A percentile compares a stretch with the other conserved stretches of the same genome.
Conservation (phyloP, 2,329 filamentous ascomycete species). For the Nemania abortiva region DNA sequence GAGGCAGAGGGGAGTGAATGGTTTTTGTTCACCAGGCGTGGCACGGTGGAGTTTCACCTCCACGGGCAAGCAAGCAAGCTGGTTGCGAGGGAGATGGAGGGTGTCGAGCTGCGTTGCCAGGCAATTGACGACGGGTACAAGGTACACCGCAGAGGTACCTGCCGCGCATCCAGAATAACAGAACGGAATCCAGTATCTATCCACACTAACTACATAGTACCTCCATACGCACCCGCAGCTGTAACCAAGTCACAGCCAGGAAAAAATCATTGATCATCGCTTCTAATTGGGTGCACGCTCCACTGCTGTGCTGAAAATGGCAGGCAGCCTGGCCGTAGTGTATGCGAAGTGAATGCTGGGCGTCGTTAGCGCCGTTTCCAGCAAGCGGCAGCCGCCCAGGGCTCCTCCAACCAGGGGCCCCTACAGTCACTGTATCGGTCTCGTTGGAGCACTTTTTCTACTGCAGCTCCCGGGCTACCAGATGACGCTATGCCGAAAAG, state of each 20-base stretch:
- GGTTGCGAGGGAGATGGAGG: constrained; percentile 49
- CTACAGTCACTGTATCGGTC: background rate
- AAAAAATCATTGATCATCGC: constrained; percentile 23
- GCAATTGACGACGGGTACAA: constrained; percentile 40
- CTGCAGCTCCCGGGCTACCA: background rate
- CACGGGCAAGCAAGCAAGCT: constrained; percentile 18
- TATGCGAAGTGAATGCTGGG: constrained; percentile 19
- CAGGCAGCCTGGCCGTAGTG: constrained; percentile 34
- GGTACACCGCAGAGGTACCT: constrained; percentile 8
- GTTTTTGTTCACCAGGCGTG: constrained; percentile 46
- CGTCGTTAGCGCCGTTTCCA: constrained; percentile 35
- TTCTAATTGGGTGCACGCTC: constrained; percentile 25
- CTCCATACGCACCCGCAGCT: background rate
- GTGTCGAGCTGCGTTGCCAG: constrained; percentile 42
- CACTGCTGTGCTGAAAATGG: constrained; percentile 37
- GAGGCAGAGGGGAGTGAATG: constrained; percentile 46
- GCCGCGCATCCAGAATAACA: background rate
- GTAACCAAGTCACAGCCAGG: constrained; percentile 21
- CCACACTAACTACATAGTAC: background rate
- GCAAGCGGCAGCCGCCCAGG: constrained; percentile 33
- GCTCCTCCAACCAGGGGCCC: constrained; percentile 9
- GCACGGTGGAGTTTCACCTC: constrained; percentile 47
- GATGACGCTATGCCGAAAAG: constrained; percentile 34
- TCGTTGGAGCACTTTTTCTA: constrained; percentile 13
- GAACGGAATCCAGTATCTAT: background rate